Evolutionary conservation across 2,329 filamentous ascomycete species (phyloP).

Genomic region (Clonostachys sp.): DNA sequence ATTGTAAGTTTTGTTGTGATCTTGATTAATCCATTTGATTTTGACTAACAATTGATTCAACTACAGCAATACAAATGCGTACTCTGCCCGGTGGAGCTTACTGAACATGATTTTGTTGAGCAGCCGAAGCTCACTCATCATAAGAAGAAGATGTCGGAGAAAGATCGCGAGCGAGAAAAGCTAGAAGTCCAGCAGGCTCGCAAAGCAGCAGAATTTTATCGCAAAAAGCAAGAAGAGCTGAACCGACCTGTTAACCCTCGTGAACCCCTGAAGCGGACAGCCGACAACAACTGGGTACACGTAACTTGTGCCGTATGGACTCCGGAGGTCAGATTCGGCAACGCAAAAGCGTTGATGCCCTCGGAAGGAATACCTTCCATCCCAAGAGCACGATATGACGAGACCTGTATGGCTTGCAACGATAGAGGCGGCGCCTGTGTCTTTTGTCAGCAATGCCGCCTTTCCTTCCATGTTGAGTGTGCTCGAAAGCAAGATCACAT

Average conservation of each 20-base stretch:
- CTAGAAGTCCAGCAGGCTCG: conserved; percentile 79
- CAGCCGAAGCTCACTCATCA: conserved; percentile 44
- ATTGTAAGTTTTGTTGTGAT: conserved; percentile 53
- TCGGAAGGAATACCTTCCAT: conserved; percentile 90
- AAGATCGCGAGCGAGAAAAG: conserved; percentile 84
- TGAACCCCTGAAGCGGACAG: conserved; percentile 88
- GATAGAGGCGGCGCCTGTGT: conserved; percentile 73
- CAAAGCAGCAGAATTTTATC: conserved; percentile 76
- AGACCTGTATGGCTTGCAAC: conserved; percentile 82
- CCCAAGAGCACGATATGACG: conserved; percentile 65
- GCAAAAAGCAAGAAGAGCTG: conserved; percentile 75
- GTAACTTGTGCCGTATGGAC: conserved; percentile 91
- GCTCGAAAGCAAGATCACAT: conserved; percentile 78
- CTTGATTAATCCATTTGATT: not conserved
- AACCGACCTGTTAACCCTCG: conserved; percentile 80
- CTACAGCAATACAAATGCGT: conserved; percentile 82
- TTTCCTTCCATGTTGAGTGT: conserved; percentile 79
- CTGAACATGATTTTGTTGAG: conserved; percentile 79
- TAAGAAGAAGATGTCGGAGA: conserved; percentile 87
- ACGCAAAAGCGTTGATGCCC: conserved; percentile 74
- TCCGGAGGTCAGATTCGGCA: conserved; percentile 88
- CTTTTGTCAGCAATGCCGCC: conserved; percentile 70
- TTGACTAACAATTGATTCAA: not conserved
- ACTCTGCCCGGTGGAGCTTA: conserved; percentile 79
- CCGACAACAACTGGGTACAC: conserved; percentile 98